Conservation (phyloP, 1,284 basidiomycete species). For the Cutaneotrichosporon cutaneum region DNA sequence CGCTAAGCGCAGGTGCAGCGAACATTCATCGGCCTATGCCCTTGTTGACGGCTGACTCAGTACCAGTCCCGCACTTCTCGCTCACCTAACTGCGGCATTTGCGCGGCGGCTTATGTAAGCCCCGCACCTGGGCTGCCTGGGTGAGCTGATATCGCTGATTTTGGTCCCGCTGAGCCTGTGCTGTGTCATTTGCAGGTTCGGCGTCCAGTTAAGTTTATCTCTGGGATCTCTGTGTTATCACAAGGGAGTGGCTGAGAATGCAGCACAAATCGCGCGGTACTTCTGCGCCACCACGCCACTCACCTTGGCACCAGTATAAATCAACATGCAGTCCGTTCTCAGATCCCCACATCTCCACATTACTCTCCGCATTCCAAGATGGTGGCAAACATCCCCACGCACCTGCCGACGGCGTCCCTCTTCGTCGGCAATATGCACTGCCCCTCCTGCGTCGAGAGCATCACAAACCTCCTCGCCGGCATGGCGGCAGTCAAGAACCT, state of each 20-base stretch:
- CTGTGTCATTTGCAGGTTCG: neutral
- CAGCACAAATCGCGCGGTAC: neutral
- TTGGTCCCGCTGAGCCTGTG: neutral
- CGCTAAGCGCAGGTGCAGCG: no score
- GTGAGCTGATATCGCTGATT: neutral
- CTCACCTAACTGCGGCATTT: neutral
- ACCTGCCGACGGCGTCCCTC: slow-evolving; percentile 33
- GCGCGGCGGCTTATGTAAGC: neutral
- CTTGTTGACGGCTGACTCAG: neutral
- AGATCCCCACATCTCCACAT: neutral
- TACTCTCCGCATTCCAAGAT: neutral
- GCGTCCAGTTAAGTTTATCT: neutral
- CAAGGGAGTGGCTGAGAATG: neutral
- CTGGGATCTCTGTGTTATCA: no score
- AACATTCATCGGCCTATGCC: neutral
- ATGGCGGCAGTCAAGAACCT: slow-evolving; percentile 35
- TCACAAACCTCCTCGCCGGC: slow-evolving; percentile 40
- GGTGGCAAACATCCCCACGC: slow-evolving; percentile 23
- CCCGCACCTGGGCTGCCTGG: neutral
- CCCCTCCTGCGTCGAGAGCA: slow-evolving; percentile 52
- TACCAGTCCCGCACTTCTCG: neutral
- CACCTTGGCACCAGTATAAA: neutral
- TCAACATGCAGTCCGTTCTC: neutral
- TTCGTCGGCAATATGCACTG: slow-evolving; percentile 51
- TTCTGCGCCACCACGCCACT: neutral